A percentile compares a stretch with the other conserved stretches of the same genome.
Conservation (phyloP, 495 filamentous ascomycete species). For the Penicillium argentinense region DNA sequence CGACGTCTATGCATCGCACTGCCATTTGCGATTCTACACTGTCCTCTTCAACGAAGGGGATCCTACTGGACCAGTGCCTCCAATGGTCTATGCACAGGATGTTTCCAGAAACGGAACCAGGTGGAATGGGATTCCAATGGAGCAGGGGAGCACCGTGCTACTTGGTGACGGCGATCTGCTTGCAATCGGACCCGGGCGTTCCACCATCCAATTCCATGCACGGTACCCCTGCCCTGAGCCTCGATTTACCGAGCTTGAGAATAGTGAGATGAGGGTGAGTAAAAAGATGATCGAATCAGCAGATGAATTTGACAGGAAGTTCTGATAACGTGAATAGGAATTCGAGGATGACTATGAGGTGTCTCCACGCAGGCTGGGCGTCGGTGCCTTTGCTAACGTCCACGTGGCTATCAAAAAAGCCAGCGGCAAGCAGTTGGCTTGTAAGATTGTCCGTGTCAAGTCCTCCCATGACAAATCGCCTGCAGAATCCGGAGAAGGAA, state of each 20-base stretch:
- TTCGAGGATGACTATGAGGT: slow-evolving; percentile 50
- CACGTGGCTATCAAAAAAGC: slow-evolving; percentile 44
- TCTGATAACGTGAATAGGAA: slow-evolving; percentile 26
- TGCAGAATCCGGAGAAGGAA: slow-evolving; percentile 3
- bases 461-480: slow-evolving; percentile 4
- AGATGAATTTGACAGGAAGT: no score
- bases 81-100: slow-evolving; percentile 62
- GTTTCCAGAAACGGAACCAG: slow-evolving; percentile 57
- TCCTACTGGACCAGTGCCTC: slow-evolving; percentile 30
- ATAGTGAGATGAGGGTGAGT: slow-evolving; percentile 31
- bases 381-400: slow-evolving; percentile 49
- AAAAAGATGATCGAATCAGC: no score
- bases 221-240: slow-evolving; percentile 27
- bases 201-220: no score
- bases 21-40: slow-evolving; percentile 62
- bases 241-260: slow-evolving; percentile 20
- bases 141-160: no score
- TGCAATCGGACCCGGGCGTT: no score
- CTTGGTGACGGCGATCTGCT: no score
- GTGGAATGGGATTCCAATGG: no score
- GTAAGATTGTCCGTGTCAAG: slow-evolving; percentile 49
- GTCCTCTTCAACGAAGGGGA: slow-evolving; percentile 51
- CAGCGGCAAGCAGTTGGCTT: slow-evolving; percentile 48
- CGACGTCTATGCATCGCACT: slow-evolving; percentile 51
- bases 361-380: slow-evolving; percentile 48